Base-by-base conservation (phyloP, 2,329 filamentous ascomycete genomes). In the Phoma sp. region DNA sequence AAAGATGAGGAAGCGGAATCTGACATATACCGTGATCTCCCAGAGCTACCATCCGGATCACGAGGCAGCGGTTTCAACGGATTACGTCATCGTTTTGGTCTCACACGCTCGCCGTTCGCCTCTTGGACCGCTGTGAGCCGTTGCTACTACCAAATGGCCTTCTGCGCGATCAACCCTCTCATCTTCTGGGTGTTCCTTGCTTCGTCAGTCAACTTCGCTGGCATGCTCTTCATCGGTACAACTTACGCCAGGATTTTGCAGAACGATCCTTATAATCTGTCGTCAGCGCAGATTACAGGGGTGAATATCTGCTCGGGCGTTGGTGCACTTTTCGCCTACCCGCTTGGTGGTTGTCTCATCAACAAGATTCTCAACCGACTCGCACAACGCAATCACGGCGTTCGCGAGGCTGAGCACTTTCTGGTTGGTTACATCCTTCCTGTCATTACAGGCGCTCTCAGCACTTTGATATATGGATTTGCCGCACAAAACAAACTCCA, bases 171-270 rank as follows among this genome's bases (percentile, higher is more conserved):
- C 27, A 73, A 72, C 22, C 69, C 70, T 0, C 60, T 73, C 22
- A 64, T 73, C n/a, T 70, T 71, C 45, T 73, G 70, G 69, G 65
- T 71, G 1, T 58, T 69, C 24, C 56, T 73, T 25, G 61, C 63
- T 4, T 60, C 64, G 1, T 43, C 65, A 0, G 57, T 69, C 51
- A 72, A 69, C 31, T 67, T 65, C 24, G 64, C 68, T 6, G 65
- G 67, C 15, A 70, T 71, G 65, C 63, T 71, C 21, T 72, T 63
- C 48, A 72, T 73, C 24, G 67, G 68, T 17, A 37, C 65, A 2
- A 71, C 68, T 4, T 71, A 65, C 44, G 41, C 58, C 1, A 57
- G 40, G 9, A 53, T 70, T 4, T 57, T 73, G 1, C 38, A 32
- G n/a, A 49, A 51, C 9, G 53, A 61, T 0, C 70, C 70, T 0